phyloP scores from a whole-genome alignment of 768 basidiomycete genomes.

The Calocera cornea region DNA sequence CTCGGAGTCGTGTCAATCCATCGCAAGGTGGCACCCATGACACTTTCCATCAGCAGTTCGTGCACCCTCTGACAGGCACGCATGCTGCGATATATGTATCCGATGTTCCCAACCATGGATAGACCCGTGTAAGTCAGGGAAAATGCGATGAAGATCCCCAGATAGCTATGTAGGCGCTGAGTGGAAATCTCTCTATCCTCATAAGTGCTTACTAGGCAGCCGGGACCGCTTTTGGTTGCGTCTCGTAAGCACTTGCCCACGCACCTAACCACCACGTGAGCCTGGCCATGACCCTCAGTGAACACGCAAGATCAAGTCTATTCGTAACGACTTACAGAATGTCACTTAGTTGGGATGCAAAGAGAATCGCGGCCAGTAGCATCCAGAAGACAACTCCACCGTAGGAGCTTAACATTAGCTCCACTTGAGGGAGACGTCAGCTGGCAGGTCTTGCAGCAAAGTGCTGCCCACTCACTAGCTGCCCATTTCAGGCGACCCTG shows the following conservation, averaged over 20 bases:
- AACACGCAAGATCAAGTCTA: neutral
- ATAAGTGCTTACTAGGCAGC: neutral
- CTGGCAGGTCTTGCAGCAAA: neutral
- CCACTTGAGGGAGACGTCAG: neutral
- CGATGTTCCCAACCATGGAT: neutral
- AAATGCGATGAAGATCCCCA: constrained; percentile 22
- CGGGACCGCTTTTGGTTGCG: neutral
- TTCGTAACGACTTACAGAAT: neutral
- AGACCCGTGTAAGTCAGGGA: constrained; percentile 15
- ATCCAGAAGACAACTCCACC: constrained; percentile 4
- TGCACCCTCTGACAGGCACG: neutral
- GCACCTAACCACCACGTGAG: neutral
- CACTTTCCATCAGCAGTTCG: neutral
- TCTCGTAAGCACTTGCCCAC: neutral
- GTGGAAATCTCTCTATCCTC: neutral
- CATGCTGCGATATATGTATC: neutral
- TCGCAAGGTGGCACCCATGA: constrained; percentile 21
- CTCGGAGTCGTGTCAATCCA: constrained; percentile 40
- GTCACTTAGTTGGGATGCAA: neutral
- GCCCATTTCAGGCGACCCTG: neutral
- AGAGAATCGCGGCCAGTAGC: neutral
- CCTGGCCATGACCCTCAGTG: neutral
- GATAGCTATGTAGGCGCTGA: constrained; percentile 18
- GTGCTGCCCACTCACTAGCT: neutral
- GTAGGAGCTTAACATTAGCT: neutral